Base-by-base conservation (phyloP, 2,329 filamentous ascomycete genomes). In the Thelonectria discophora region DNA sequence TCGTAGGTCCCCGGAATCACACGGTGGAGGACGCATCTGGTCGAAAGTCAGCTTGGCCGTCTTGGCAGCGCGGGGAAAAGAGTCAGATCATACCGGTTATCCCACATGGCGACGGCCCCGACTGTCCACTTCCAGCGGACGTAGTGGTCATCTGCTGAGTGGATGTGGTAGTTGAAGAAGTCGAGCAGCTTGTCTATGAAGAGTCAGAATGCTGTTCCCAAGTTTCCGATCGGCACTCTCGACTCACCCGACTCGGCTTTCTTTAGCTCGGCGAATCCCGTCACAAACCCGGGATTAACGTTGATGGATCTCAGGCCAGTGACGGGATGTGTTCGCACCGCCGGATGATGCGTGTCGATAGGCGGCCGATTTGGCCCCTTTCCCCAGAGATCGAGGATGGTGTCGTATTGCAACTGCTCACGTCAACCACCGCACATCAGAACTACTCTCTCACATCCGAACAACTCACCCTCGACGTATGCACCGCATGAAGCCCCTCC, bases 41-140 rank as follows among this genome's bases (percentile, higher is more conserved):
- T 3, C 13, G 8, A 21, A 17, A 11, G 32, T 58, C 7, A 61
- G 37, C 15, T 30, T 11, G 9, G 7, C 21, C 15, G 17, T 48
- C 27, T 21, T 46, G 15, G 18, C 20, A 5, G 11, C 12, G 11
- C 21, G 7, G 20, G 24, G n/a, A 20, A n/a, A n/a, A 49, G 3
- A 15, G 27, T 45, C 17, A 21, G 9, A 17, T 30, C 55, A 20
- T 46, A 63, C 56, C 66, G 47, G 63, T 84, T 84, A 56, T 84
- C 82, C 81, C 82, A 84, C 71, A 84, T 80, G 1, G 82, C 81
- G 5, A 83, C 78, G 30, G 78, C 80, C 1, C 81, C 81, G 7
- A 80, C 78, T 0, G 75, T 69, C 81, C 82, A 84, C 61, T 82
- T 83, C 76, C 80, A 83, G 2, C 82, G 73, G 6, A 84, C 81